phyloP scores from a whole-genome alignment of 306 rosid genomes.

The Sphenostylis stenocarpa region DNA sequence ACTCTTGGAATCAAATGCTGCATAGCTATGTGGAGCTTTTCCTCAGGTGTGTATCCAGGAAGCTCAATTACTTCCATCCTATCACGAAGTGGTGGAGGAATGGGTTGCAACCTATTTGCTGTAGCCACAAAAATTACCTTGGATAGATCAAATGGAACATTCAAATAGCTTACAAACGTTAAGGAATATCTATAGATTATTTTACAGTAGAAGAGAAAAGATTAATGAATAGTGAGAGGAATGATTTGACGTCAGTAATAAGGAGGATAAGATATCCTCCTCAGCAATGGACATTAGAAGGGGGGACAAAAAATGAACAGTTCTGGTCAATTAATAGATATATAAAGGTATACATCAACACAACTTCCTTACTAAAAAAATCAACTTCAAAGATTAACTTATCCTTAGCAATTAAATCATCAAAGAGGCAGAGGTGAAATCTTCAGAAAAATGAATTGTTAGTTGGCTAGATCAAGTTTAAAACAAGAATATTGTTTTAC shows the following conservation, averaged over 20 bases:
- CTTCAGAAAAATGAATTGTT: neutral
- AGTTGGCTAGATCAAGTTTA: conserved; percentile 1
- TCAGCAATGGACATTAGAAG: neutral
- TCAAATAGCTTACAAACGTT: conserved; percentile 77
- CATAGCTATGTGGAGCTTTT: conserved; percentile 91
- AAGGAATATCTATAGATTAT: conserved; percentile 51
- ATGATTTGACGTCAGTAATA: neutral
- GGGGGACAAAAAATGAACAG: neutral
- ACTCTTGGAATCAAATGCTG: conserved; percentile 94
- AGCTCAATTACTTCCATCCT: conserved; percentile 99
- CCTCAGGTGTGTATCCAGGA: conserved; percentile 98
- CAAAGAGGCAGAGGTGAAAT: neutral
- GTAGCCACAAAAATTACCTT: conserved; percentile 94
- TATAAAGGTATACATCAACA: neutral
- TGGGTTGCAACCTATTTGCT: conserved; percentile 91
- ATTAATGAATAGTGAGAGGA: neutral
- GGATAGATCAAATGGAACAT: conserved; percentile 96
- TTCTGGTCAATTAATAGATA: neutral
- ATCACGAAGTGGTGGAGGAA: conserved; percentile 91
- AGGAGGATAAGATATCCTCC: conserved; percentile 15
- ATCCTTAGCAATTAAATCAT: conserved; percentile 30
- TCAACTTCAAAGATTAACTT: neutral
- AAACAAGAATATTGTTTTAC: neutral
- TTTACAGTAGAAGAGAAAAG: conserved; percentile 6
- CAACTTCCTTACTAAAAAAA: neutral